Base-by-base conservation (phyloP, 176 grass and related monocot genomes). In the Zizania latifolia region DNA sequence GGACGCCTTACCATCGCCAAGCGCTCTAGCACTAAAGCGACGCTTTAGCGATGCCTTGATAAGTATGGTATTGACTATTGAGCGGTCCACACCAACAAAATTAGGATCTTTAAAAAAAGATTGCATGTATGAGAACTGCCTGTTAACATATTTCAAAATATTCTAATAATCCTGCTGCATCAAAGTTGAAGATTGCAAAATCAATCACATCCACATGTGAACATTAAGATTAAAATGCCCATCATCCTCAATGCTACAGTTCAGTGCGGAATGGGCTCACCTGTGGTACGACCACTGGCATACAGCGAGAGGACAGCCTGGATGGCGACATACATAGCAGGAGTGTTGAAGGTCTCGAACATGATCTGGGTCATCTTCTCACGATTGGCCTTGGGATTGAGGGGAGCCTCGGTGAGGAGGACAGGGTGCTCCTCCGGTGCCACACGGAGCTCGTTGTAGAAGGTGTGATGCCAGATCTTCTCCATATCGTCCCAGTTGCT, bases 391-490 rank as follows among this genome's bases (percentile, higher is more conserved):
- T 92, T 92, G 73, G 89, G 89, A 78, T 92, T 92, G n/a, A 92
- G 85, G 1, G 89, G 89, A 2, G 89, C 89, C 78, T 92, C 89
- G 0, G 89, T 92, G 61, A 92, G 89, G 2, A 92, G 85, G 15
- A 92, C 82, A 0, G 89, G 89, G 62, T 92, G 89, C 82, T 92
- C 89, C 70, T 92, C 89, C 1, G 89, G 89, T 1, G 89, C 89
- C 1, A 92, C 85, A 35, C 89, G 85, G 55, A 92, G 89, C 85
- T 92, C 89, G 31, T 92, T 92, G 82, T 92, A 92, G 82, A 92
- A 92, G 62, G 89, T 92, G 78, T 92, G 89, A 62, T 92, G 89
- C 89, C 89, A 92, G 74, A 92, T 92, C 85, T 92, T 92, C 82
- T 92, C 89, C 89, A 92, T 92, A 34, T 92, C 89, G 24, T 92